phyloP scores from a whole-genome alignment of 2,329 filamentous ascomycete genomes.

The Zasmidium citrigriseum region DNA sequence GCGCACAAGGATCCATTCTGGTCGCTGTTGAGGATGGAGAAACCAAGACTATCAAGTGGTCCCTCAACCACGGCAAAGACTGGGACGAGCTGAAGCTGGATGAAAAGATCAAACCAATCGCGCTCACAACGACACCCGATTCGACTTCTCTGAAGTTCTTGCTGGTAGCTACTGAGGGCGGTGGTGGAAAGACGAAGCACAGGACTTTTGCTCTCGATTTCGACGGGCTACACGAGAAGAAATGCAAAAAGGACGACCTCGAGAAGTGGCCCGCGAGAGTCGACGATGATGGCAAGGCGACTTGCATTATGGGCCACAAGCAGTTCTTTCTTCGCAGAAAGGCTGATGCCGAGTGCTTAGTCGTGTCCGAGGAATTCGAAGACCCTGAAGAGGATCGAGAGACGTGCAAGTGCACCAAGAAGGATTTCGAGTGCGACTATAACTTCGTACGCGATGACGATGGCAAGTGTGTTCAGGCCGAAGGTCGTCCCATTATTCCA shows the following conservation, averaged over 20 bases:
- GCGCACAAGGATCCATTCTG: slow-evolving; percentile 86
- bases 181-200: slow-evolving; percentile 55
- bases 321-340: slow-evolving; percentile 85
- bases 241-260: slow-evolving; percentile 77
- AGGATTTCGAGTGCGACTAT: slow-evolving; percentile 95
- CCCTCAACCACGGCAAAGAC: slow-evolving; percentile 81
- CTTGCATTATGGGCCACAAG: slow-evolving; percentile 94
- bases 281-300: slow-evolving; percentile 76
- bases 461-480: slow-evolving; percentile 67
- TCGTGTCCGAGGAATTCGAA: slow-evolving; percentile 76
- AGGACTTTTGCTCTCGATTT: slow-evolving; percentile 78
- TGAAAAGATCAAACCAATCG: slow-evolving; percentile 67
- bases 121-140: slow-evolving; percentile 86
- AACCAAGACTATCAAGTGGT: slow-evolving; percentile 71
- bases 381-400: slow-evolving; percentile 70
- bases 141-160: slow-evolving; percentile 92
- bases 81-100: slow-evolving; percentile 76
- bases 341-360: slow-evolving; percentile 83
- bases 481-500: slow-evolving; percentile 57
- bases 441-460: slow-evolving; percentile 74
- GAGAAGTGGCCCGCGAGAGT: slow-evolving; percentile 86
- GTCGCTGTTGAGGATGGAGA: slow-evolving; percentile 74
- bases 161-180: slow-evolving; percentile 64
- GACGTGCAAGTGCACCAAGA: slow-evolving; percentile 76
- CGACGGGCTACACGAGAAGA: slow-evolving; percentile 72